phyloP scores from a whole-genome alignment of 495 filamentous ascomycete genomes.

The Xylaria intraflava region DNA sequence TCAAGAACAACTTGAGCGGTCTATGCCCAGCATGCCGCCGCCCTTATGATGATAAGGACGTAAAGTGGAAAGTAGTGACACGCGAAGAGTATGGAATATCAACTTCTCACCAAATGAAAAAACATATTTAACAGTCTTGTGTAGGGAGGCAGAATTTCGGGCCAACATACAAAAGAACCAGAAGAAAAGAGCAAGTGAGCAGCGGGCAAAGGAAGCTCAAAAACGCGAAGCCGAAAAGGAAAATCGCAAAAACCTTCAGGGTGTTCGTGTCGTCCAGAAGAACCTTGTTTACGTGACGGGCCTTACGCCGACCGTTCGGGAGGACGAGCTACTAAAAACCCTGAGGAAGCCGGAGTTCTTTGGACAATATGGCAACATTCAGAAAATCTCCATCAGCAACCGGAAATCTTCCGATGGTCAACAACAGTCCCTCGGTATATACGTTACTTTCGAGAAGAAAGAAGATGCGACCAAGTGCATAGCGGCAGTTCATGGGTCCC shows the following conservation, averaged over 20 bases:
- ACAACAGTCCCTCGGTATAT: constrained; percentile 83
- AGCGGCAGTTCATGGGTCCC: constrained; percentile 80
- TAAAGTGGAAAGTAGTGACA: constrained; percentile 90
- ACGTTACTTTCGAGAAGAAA: constrained; percentile 89
- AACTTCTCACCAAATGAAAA: neutral
- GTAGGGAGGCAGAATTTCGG: constrained; percentile 58
- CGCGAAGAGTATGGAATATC: constrained; percentile 71
- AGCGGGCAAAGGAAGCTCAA: constrained; percentile 88
- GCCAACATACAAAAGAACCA: constrained; percentile 84
- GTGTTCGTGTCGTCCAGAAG: constrained; percentile 93
- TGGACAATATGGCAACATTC: constrained; percentile 96
- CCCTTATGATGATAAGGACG: constrained; percentile 90
- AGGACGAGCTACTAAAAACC: constrained; percentile 83
- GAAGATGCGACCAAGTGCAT: constrained; percentile 86
- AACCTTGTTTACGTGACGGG: constrained; percentile 98
- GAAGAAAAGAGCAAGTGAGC: constrained; percentile 76
- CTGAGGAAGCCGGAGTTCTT: constrained; percentile 88
- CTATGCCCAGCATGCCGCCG: constrained; percentile 93
- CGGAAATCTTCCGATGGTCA: constrained; percentile 65
- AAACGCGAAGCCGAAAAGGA: constrained; percentile 92
- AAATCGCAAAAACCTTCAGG: constrained; percentile 89
- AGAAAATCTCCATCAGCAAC: constrained; percentile 98
- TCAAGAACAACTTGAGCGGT: constrained; percentile 91
- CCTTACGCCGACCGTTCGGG: constrained; percentile 79
- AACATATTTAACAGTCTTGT: constrained; percentile 20